phyloP scores from a whole-genome alignment of 2,329 filamentous ascomycete species.

The Stagonosporopsis vannaccii region DNA sequence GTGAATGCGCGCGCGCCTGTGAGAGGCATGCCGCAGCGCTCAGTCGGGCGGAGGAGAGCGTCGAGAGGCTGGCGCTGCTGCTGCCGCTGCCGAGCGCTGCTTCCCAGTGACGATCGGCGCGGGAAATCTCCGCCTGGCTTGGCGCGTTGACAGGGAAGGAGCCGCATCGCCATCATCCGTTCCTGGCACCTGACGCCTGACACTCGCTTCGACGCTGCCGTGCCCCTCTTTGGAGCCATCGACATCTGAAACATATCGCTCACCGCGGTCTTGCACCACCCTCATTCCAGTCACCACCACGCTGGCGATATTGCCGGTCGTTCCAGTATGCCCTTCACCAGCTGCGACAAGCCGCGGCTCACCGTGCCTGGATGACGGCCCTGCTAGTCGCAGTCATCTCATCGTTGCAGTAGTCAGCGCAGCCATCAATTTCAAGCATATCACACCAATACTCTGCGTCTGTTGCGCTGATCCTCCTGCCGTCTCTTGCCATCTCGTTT shows the following conservation, averaged over 20 bases:
- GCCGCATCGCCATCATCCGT: constrained; percentile 15
- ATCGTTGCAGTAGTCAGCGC: background rate
- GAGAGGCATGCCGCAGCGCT: constrained; percentile 23
- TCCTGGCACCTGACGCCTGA: constrained; percentile 11
- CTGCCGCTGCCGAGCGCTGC: constrained; percentile 8
- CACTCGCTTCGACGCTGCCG: constrained; percentile 14
- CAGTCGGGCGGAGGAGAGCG: constrained; percentile 4
- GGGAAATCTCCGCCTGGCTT: constrained; percentile 26
- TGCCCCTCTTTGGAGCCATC: background rate
- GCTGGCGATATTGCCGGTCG: background rate
- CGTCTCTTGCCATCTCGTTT: constrained; percentile 11
- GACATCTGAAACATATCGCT: constrained; percentile 17
- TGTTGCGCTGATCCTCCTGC: constrained; percentile 1
- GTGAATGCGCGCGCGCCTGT: constrained; percentile 16
- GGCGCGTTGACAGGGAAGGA: constrained; percentile 10
- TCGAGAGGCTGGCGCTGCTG: constrained; percentile 24
- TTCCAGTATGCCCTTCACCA: background rate
- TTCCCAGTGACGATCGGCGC: constrained; percentile 22
- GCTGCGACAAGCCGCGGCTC: background rate
- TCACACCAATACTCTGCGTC: constrained; percentile 11
- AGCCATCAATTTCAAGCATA: background rate
- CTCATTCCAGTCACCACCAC: constrained; percentile 12
- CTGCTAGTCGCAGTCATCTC: background rate
- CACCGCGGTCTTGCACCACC: constrained; percentile 2
- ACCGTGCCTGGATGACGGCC: background rate